Evolutionary conservation across 139 green algal species (phyloP), one percentile per base, ranked within the genome.

Genomic region (Spirogloea muscicola): DNA sequence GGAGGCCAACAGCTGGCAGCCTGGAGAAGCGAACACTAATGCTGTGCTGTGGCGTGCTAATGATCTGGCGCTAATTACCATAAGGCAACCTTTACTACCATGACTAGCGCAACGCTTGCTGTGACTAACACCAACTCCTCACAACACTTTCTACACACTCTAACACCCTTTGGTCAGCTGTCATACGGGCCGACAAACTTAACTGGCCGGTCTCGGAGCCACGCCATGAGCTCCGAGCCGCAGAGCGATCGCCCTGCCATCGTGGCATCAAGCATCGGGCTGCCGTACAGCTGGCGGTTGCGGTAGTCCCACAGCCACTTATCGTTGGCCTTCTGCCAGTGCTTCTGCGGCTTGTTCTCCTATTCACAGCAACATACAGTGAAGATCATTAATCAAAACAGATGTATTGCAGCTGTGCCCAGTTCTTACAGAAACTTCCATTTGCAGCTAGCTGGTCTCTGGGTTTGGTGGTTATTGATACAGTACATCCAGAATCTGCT

Each of bases 161-260:
- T n/a, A n/a, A 38, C 57, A 27, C 57, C 31, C 57, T 42, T 16
- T 37, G 25, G 18, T 33, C 34, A 49, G 25, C 29, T 76, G 61
- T 79, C 70, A 33, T 79, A 79, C 3, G 70, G 70, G n/a, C 70
- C 61, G 37, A 73, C 59, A 39, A 67, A 79, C 10, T 13, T 68
- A 9, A 75, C 44, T 27, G 37, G 59, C 25, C 70, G 70, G 25
- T 78, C 76, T 9, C 34, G 40, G 21, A 79, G 43, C 70, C 70
- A 79, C 0, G 21, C 61, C 62, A 79, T 31, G 60, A 79, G 66
- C 33, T 74, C 70, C n/a, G n/a, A n/a, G n/a, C n/a, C n/a, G n/a
- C n/a, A n/a, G n/a, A n/a, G n/a, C n/a, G n/a, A n/a, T 52, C 44
- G 44, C 44, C 44, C 44, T 52, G 44, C 44, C 44, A 55, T 55